These are phyloP conservation scores for Grosmannia clavigera DNA, from an alignment of 2,329 filamentous ascomycete species.

Conservation along the genomic window DNA sequence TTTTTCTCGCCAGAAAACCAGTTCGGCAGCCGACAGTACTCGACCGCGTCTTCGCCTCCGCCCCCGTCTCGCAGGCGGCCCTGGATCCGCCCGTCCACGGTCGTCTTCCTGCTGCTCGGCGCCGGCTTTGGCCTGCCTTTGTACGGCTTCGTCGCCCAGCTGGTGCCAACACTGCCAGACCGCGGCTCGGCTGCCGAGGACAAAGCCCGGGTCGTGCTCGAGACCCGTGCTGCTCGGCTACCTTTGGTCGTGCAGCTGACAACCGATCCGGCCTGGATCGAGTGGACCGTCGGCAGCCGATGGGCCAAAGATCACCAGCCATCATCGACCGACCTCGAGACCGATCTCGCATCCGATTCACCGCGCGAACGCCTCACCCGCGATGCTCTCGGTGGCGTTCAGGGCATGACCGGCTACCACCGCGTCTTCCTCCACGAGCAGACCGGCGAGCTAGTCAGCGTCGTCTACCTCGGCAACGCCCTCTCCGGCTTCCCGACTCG, in stretches of 20 bases:
- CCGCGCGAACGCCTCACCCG: slow-evolving; percentile 23
- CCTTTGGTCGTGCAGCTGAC: slow-evolving; percentile 9
- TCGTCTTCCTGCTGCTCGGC: slow-evolving; percentile 5
- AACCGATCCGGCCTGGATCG: slow-evolving; percentile 9
- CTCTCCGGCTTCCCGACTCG: slow-evolving; percentile 58
- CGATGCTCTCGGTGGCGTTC: slow-evolving; percentile 27
- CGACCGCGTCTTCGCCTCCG: background rate
- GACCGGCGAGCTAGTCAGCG: slow-evolving; percentile 44
- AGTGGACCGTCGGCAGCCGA: slow-evolving; percentile 7
- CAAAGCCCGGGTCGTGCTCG: background rate
- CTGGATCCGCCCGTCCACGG: background rate
- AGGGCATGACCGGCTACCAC: slow-evolving; percentile 37
- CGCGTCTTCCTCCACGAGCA: slow-evolving; percentile 50
- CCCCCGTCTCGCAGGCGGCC: background rate
- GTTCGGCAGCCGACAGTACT: background rate
- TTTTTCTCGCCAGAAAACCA: too few relatives aligned
- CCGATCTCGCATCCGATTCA: background rate
- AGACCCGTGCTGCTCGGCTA: background rate
- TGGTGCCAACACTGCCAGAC: background rate
- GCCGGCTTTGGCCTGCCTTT: background rate
- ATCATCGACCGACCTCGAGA: background rate
- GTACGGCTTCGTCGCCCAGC: background rate
- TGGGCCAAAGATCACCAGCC: background rate
- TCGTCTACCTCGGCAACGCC: slow-evolving; percentile 57
- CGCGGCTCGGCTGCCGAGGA: slow-evolving; percentile 6